Evolutionary conservation across 768 basidiomycete genomes (phyloP), one percentile per base, ranked within the genome.

Genomic region (Termitomyces sp.): DNA sequence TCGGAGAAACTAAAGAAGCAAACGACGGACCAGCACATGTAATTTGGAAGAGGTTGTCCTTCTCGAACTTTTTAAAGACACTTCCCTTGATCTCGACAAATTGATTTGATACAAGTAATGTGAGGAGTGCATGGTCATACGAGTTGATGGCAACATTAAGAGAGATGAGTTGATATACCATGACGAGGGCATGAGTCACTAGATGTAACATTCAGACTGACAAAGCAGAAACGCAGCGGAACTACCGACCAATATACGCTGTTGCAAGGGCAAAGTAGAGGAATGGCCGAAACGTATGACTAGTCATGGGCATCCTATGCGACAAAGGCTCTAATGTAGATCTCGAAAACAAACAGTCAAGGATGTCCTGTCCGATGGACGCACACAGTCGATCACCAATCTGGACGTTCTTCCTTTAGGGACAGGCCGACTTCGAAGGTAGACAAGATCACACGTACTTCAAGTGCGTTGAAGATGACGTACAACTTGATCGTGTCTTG

Each of bases 31-130:
- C 94, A 64, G 97, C 97, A 67, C 97, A 99, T 51, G 95, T 96
- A 61, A 99, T 96, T 73, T 99, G 97, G 72, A 99, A 98, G 9
- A 99, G 83, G 70, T 92, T 98, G 69, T 99, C 97, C 72, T 98
- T 99, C 72, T 98, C 97, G 68, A 99, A 98, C 71, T 91, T 98
- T 76, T 98, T 99, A 86, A 99, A 99, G 2, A 99, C 97, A 71
- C 92, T 94, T 38, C 96, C 96, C 75, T 99, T 99, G 74, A 98
- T 98, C 75, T 99, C 97, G 38, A 98, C 96, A 69, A 99, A 98
- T 73, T 99, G 97, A 70, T 98, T 99, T 49, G 94, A 97, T 49
- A 99, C 87, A 8, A 99, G 82, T 0, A 99, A 83, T 0, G 96
- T 97, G 45, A 99, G 81, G 7, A 99, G 85, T 2, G 96, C 89